Evolutionary conservation across 306 rosid genomes (phyloP).

Genomic region (Malus domestica): DNA sequence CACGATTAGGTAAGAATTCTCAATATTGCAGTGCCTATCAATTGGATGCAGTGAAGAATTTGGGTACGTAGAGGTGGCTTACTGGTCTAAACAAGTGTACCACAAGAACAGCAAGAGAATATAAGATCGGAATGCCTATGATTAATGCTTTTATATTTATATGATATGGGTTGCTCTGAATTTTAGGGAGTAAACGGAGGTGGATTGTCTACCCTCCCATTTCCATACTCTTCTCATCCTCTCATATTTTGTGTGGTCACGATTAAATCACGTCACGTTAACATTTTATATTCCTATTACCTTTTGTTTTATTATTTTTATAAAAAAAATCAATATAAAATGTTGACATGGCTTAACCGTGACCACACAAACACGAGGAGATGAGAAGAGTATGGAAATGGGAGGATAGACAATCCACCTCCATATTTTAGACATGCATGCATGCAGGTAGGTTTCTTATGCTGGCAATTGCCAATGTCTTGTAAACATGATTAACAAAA

Average conservation of each 20-base stretch:
- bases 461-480: background rate
- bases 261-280: no score
- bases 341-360: no score
- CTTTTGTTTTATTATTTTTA: no score
- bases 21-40: background rate
- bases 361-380: no score
- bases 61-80: background rate
- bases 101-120: background rate
- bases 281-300: no score
- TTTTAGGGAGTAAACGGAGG: background rate
- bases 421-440: background rate
- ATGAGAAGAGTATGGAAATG: no score
- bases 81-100: background rate
- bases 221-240: no score
- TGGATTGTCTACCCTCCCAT: no score
- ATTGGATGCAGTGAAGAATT: background rate
- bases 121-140: background rate
- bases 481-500: background rate
- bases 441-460: background rate
- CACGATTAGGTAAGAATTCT: conserved; percentile 5
- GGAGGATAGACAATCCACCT: background rate
- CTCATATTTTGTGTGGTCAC: no score
- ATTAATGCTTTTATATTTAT: background rate
- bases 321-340: no score
- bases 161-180: background rate